phyloP scores from a whole-genome alignment of 2,329 filamentous ascomycete genomes.

The Trichoderma brevicompactum region DNA sequence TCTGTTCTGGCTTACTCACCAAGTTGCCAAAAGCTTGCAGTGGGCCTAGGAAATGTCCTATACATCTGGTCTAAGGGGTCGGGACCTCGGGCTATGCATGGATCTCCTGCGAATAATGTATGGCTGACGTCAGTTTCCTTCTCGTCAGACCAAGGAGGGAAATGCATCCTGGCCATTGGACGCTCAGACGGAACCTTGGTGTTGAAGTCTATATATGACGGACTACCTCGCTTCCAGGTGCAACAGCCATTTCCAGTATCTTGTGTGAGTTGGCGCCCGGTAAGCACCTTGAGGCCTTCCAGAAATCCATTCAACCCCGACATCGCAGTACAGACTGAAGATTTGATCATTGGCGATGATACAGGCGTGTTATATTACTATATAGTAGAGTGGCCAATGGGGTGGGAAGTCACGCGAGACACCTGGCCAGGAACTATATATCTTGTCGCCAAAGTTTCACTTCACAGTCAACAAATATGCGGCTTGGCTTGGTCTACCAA shows the following conservation, averaged over 20 bases:
- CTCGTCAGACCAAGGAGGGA: slow-evolving; percentile 75
- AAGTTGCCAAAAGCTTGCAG: slow-evolving; percentile 75
- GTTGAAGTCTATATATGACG: slow-evolving; percentile 77
- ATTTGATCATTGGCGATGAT: slow-evolving; percentile 86
- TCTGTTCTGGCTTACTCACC: slow-evolving; percentile 84
- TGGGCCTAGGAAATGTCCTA: slow-evolving; percentile 77
- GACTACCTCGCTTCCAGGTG: slow-evolving; percentile 72
- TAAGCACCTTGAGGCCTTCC: slow-evolving; percentile 56
- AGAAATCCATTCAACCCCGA: slow-evolving; percentile 53
- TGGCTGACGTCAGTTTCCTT: slow-evolving; percentile 87
- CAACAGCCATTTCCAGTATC: slow-evolving; percentile 74
- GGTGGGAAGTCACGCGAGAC: slow-evolving; percentile 64
- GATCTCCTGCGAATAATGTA: slow-evolving; percentile 34
- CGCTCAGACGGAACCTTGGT: slow-evolving; percentile 76
- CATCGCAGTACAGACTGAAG: slow-evolving; percentile 69
- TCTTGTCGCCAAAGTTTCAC: slow-evolving; percentile 73
- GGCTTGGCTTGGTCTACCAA: slow-evolving; percentile 85
- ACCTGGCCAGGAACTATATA: slow-evolving; percentile 79
- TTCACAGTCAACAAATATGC: slow-evolving; percentile 89
- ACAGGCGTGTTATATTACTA: slow-evolving; percentile 85
- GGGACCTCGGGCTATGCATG: slow-evolving; percentile 60
- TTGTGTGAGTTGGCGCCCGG: slow-evolving; percentile 81
- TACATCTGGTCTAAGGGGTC: slow-evolving; percentile 86
- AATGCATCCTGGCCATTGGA: slow-evolving; percentile 83
- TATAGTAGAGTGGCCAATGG: slow-evolving; percentile 79